Evolutionary conservation across 176 grass and related monocot genomes (phyloP).

Genomic region (Paspalum vaginatum): DNA sequence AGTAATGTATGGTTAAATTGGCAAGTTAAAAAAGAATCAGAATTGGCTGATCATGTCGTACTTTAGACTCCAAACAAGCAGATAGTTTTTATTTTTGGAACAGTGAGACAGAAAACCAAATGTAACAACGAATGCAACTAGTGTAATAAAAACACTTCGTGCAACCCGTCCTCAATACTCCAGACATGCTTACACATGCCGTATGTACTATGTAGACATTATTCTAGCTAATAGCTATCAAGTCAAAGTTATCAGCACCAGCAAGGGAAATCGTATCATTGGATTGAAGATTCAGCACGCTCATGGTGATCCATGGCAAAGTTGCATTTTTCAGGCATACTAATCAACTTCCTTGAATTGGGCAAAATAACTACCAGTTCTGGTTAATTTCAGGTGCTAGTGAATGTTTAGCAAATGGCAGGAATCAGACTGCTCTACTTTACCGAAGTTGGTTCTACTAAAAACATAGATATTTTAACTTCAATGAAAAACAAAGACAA

Average conservation of each 20-base stretch:
- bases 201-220: too few relatives aligned
- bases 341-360: neutral
- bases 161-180: too few relatives aligned
- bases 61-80: too few relatives aligned
- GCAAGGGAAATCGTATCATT: neutral
- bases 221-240: too few relatives aligned
- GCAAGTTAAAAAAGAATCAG: neutral
- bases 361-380: neutral
- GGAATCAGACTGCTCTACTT: neutral
- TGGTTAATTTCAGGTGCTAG: neutral
- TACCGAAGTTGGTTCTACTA: neutral
- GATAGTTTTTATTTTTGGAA: too few relatives aligned
- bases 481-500: conserved; percentile 15
- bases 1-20: neutral
- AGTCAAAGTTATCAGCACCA: too few relatives aligned
- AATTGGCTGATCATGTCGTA: too few relatives aligned
- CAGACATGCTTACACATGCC: too few relatives aligned
- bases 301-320: neutral
- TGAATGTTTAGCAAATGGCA: conserved; percentile 8
- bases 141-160: too few relatives aligned
- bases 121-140: too few relatives aligned
- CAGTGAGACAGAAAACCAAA: too few relatives aligned
- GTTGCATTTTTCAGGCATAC: neutral
- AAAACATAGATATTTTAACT: neutral
- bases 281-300: neutral